Conservation (phyloP, 2,329 filamentous ascomycete species). For the Claviceps sorghi region DNA sequence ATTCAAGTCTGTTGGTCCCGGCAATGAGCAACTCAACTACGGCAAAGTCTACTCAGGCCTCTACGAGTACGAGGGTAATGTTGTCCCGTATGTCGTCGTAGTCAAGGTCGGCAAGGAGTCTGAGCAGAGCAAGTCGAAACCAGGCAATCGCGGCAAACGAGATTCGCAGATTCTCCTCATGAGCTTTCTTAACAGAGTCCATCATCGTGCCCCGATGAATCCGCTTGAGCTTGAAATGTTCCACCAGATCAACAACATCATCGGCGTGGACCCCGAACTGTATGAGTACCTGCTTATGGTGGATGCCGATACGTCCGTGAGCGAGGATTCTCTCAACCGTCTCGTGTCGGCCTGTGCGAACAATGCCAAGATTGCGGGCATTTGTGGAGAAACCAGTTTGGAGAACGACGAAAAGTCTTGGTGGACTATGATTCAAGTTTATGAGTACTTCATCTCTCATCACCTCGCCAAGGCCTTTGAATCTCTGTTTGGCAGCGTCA, state of each 20-base stretch:
- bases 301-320: slow-evolving; percentile 90
- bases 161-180: slow-evolving; percentile 93
- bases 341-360: slow-evolving; percentile 86
- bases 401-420: slow-evolving; percentile 90
- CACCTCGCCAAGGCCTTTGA: slow-evolving; percentile 95
- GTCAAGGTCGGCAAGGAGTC: slow-evolving; percentile 97
- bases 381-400: slow-evolving; percentile 90
- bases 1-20: slow-evolving; percentile 82
- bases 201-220: slow-evolving; percentile 86
- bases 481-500: slow-evolving; percentile 92
- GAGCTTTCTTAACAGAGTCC: slow-evolving; percentile 95
- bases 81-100: slow-evolving; percentile 88
- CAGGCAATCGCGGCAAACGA: slow-evolving; percentile 95
- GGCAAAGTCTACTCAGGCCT: slow-evolving; percentile 97
- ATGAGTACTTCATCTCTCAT: slow-evolving; percentile 99
- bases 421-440: slow-evolving; percentile 99
- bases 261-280: slow-evolving; percentile 90
- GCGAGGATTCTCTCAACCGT: slow-evolving; percentile 81
- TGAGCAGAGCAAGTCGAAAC: slow-evolving; percentile 79
- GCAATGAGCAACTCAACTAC: slow-evolving; percentile 89
- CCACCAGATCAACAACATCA: slow-evolving; percentile 98
- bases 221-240: slow-evolving; percentile 96
- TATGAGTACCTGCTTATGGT: slow-evolving; percentile 98
- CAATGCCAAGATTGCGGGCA: slow-evolving; percentile 90
- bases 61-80: slow-evolving; percentile 94